A percentile compares a stretch with the other conserved stretches of the same genome.
Evolutionary conservation across 179 eudicot species (phyloP).

Genomic region (Patellifolia procumbens): DNA sequence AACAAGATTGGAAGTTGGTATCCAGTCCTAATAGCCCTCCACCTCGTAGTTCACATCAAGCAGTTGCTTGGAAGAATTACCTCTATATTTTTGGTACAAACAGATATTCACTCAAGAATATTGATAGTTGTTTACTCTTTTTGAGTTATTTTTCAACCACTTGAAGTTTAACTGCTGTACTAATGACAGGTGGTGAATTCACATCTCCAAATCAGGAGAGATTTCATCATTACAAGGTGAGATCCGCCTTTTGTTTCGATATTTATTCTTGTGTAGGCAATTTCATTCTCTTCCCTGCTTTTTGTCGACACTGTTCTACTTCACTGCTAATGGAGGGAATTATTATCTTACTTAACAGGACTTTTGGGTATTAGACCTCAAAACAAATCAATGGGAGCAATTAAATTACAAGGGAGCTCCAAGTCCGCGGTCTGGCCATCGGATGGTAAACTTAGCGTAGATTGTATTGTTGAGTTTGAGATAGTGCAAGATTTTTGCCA

Average conservation of each 20-base stretch:
- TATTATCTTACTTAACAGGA: slow-evolving; percentile 45
- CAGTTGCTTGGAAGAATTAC: slow-evolving; percentile 96
- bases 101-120: not conserved
- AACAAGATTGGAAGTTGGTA: slow-evolving; percentile 87
- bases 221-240: slow-evolving; percentile 96
- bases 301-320: not conserved
- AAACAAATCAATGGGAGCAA: slow-evolving; percentile 99
- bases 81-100: slow-evolving; percentile 78
- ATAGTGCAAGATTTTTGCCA: not conserved
- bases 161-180: slow-evolving; percentile 1
- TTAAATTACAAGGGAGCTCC: slow-evolving; percentile 95
- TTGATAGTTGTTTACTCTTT: not conserved
- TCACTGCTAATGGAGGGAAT: slow-evolving; percentile 1
- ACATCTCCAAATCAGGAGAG: slow-evolving; percentile 99
- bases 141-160: not conserved
- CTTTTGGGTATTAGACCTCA: slow-evolving; percentile 91
- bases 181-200: slow-evolving; percentile 81
- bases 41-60: slow-evolving; percentile 98
- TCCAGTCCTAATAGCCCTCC: slow-evolving; percentile 99
- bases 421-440: slow-evolving; percentile 95
- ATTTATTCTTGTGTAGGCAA: not conserved
- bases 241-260: not conserved
- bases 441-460: slow-evolving; percentile 65
- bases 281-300: not conserved
- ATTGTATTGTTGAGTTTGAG: not conserved